Evolutionary conservation across 495 filamentous ascomycete genomes (phyloP), one percentile per base, ranked within the genome.

Genomic region (Glutinoglossum americanum): DNA sequence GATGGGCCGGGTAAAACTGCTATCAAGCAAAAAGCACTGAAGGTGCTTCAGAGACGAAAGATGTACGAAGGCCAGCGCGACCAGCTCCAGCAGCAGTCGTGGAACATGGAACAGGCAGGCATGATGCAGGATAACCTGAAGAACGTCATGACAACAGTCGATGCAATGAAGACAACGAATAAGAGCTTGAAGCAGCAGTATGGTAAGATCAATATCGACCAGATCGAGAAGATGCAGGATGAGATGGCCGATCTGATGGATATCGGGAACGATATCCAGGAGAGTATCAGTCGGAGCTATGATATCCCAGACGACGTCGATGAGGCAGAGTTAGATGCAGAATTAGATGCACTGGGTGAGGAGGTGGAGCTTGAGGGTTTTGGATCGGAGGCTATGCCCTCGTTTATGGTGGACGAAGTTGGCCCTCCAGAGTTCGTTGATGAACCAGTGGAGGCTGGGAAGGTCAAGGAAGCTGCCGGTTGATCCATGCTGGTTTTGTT

Each of bases 91-190:
- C 80, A 84, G 62, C 92, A 97, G 69, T 85, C 84, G 13, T 97
- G 92, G 92, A 98, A 97, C 72, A 96, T 98, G 89, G 89, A 97
- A 69, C 92, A 97, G 67, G 92, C 92, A 6, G 85, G 86, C 68
- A 94, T 93, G 76, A 97, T 98, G 93, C 89, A 92, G 71, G 92
- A 97, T 70, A 97, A 98, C 64, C 80, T 98, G 35, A 93, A 94
- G 67, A 96, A 97, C 68, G 89, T 93, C 56, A 95, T 97, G 89
- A 92, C 88, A 23, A 97, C 92, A 0, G 88, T 97, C 17, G 92
- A 97, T 67, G 93, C 89, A 21, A 89, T 97, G 80, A 92, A 96
- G 74, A 84, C 79, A 0, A 96, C 93, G 27, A 95, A 93, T 64
- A 96, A 96, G 73, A 82, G 85, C 56, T 74, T 98, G 58, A 79